Conservation (phyloP, 345 rosid species). For the Boechera retrofracta region DNA sequence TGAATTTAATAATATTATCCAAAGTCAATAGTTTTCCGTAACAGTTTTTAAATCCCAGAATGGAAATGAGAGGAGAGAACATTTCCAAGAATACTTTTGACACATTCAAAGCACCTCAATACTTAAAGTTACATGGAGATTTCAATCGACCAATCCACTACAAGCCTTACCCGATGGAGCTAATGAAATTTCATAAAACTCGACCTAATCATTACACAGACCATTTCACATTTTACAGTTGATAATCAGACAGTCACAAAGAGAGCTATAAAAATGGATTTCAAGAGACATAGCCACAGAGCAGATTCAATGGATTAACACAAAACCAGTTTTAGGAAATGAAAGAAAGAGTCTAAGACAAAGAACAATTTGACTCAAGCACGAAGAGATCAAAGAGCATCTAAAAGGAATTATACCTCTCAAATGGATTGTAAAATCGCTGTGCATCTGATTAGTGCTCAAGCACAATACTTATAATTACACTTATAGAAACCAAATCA, state of each 20-base stretch:
- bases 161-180: conserved; percentile 10
- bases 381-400: conserved; percentile 31
- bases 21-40: conserved; percentile 32
- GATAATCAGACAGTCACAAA: not conserved
- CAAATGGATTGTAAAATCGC: conserved; percentile 1
- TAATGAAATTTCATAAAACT: not conserved
- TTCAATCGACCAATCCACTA: conserved; percentile 13
- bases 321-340: not conserved
- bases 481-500: not conserved
- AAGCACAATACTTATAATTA: conserved; percentile 35
- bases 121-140: conserved; percentile 19
- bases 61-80: conserved; percentile 31
- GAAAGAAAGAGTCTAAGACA: conserved; percentile 34
- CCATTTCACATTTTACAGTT: not conserved
- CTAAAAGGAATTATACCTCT: conserved; percentile 27
- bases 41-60: conserved; percentile 15
- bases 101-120: conserved; percentile 23
- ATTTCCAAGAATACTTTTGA: conserved; percentile 20
- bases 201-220: conserved; percentile 1
- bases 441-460: conserved; percentile 34
- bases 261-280: not conserved
- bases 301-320: not conserved
- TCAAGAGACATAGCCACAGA: conserved; percentile 22
- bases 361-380: conserved; percentile 37
- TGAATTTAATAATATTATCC: conserved; percentile 33